phyloP scores from a whole-genome alignment of 2,329 filamentous ascomycete genomes.

The Pseudodiploospora longispora region DNA sequence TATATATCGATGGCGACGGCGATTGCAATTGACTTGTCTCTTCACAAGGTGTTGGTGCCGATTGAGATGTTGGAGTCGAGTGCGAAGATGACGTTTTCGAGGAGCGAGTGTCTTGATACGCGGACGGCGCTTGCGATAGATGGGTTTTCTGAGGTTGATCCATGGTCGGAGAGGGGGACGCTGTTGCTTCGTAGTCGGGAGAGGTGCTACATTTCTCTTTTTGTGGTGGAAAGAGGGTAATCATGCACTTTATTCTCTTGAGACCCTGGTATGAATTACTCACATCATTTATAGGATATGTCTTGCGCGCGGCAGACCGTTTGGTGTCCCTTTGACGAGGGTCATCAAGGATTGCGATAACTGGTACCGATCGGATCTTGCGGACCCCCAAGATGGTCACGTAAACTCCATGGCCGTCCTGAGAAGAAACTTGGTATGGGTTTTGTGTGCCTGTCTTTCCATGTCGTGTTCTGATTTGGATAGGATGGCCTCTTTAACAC shows the following conservation, averaged over 20 bases:
- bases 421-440: constrained; percentile 53
- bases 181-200: constrained; percentile 57
- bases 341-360: constrained; percentile 59
- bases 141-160: constrained; percentile 57
- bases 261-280: neutral
- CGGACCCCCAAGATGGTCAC: constrained; percentile 61
- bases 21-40: constrained; percentile 59
- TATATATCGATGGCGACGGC: constrained; percentile 64
- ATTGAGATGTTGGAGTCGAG: constrained; percentile 37
- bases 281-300: constrained; percentile 42
- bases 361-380: constrained; percentile 57
- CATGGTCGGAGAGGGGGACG: constrained; percentile 50
- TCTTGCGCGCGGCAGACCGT: constrained; percentile 59
- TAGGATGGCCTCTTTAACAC: constrained; percentile 49
- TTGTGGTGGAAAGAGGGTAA: constrained; percentile 62
- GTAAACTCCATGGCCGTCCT: constrained; percentile 64
- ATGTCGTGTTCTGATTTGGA: constrained; percentile 3
- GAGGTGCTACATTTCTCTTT: constrained; percentile 62
- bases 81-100: constrained; percentile 41
- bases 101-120: constrained; percentile 61
- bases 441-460: neutral
- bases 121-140: constrained; percentile 58
- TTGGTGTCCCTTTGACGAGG: constrained; percentile 58
- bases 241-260: constrained; percentile 3
- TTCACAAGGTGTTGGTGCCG: constrained; percentile 61